These are phyloP conservation scores for Parasitella parasitica DNA, from an alignment of 371 early-diverging fungal species.

Conservation along the genomic window DNA sequence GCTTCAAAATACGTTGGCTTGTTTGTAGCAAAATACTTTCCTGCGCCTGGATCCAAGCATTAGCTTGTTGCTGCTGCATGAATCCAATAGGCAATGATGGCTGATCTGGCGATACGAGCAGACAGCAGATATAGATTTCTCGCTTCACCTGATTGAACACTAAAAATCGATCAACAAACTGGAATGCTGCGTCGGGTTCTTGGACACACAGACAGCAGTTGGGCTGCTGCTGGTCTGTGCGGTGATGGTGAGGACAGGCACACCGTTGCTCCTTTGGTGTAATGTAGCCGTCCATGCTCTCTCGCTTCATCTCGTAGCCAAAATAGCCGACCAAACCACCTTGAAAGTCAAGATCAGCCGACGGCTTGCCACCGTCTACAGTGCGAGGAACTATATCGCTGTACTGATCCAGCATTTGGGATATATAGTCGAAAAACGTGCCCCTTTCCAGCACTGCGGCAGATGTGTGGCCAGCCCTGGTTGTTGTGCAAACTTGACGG, in stretches of 20 bases:
- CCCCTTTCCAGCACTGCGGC: background rate
- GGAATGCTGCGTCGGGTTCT: constrained; percentile 82
- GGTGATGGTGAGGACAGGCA: constrained; percentile 23
- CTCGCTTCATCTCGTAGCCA: constrained; percentile 92
- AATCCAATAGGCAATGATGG: constrained; percentile 8
- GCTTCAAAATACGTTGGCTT: constrained; percentile 4
- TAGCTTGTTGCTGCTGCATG: constrained; percentile 8
- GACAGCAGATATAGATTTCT: constrained; percentile 47
- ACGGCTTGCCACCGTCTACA: background rate
- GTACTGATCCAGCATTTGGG: constrained; percentile 16
- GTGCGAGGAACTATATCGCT: background rate
- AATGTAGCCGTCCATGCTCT: constrained; percentile 62
- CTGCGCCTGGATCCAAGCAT: constrained; percentile 26
- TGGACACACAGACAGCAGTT: constrained; percentile 38
- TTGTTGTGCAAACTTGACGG: constrained; percentile 8
- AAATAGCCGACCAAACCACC: constrained; percentile 91
- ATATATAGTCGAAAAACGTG: constrained; percentile 39
- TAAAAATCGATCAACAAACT: constrained; percentile 80
- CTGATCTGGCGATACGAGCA: constrained; percentile 29
- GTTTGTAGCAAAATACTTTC: background rate
- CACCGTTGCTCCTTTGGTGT: constrained; percentile 46
- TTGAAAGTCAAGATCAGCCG: constrained; percentile 51
- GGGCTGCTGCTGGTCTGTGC: constrained; percentile 17
- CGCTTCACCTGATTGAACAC: constrained; percentile 67
- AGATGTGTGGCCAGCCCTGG: background rate